Evolutionary conservation across 2,329 filamentous ascomycete genomes (phyloP), one percentile per base, ranked within the genome.

Genomic region (Lasiodiplodia citricola): DNA sequence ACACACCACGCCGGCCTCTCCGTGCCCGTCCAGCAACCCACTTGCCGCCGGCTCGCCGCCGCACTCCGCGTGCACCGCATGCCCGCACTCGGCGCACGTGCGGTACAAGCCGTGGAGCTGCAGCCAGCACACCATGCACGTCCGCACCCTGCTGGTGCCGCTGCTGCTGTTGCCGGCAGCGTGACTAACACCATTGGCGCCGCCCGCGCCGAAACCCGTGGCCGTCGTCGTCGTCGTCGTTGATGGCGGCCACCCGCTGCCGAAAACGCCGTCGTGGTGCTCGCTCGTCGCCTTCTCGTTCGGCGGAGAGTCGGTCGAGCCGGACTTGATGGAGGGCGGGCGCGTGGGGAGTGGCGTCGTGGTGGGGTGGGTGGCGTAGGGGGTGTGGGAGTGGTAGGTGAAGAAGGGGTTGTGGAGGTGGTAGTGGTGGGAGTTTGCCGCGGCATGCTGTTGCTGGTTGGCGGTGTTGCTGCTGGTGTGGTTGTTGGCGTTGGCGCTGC

Each of bases 81-180:
- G 77, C 10, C 77, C 76, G 67, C 79, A 80, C 2, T 74, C 71
- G 1, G 76, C 76, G 51, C 79, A 80, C 1, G 79, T 71, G 37
- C 76, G 75, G 67, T 80, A 79, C 21, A 78, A 73, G 2, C 79
- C 78, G 1, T 71, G 72, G 25, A 80, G 75, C 10, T 75, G 74
- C 51, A 80, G 75, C 79, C 78, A 80, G 69, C 79, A 80, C 47
- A 80, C 77, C 47, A 75, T 76, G 71, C 79, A 80, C 57, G 74
- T 75, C 35, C 68, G n/a, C 2, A 16, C 52, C 14, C 50, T 23
- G 37, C 21, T 13, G n/a, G 7, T 18, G 7, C 13, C 13, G 6
- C 21, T 2, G n/a, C 10, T n/a, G 28, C 2, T 37, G 4, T 21
- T 10, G 14, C 35, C 37, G n/a, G 7, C 41, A 2, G 18, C 58